Evolutionary conservation across 306 rosid genomes (phyloP).

Genomic region (Quercus gilva): DNA sequence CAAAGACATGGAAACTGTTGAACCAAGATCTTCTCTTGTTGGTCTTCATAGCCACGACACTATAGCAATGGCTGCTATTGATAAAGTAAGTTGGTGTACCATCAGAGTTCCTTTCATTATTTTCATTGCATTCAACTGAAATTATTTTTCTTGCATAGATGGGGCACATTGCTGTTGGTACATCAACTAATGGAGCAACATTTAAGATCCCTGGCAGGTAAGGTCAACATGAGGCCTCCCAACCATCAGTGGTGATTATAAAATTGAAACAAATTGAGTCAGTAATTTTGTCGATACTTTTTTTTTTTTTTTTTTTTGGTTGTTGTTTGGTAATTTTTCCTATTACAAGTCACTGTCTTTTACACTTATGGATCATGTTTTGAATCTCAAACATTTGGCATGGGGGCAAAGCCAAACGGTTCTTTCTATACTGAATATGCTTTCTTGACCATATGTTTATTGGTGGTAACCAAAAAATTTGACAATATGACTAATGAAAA

Average conservation of each 20-base stretch:
- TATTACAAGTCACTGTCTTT: background rate
- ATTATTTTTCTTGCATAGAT: constrained; percentile 41
- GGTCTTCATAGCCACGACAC: constrained; percentile 84
- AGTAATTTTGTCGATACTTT: background rate
- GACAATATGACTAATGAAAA: background rate
- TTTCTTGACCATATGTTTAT: background rate
- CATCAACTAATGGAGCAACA: constrained; percentile 94
- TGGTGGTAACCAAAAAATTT: background rate
- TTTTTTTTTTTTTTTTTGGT: background rate
- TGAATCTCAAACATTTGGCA: background rate
- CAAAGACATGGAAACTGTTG: constrained; percentile 23
- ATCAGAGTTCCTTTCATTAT: background rate
- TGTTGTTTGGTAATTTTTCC: background rate
- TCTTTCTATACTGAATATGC: background rate
- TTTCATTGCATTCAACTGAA: background rate
- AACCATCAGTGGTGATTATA: constrained; percentile 1
- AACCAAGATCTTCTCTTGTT: constrained; percentile 40
- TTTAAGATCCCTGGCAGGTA: constrained; percentile 98
- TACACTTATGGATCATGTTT: background rate
- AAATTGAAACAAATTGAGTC: background rate
- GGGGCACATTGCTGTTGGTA: constrained; percentile 87
- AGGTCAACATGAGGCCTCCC: constrained; percentile 3
- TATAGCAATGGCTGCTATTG: constrained; percentile 90
- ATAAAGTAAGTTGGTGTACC: constrained; percentile 49
- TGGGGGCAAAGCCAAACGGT: background rate